phyloP scores from a whole-genome alignment of 306 rosid species.

The Urtica urens region DNA sequence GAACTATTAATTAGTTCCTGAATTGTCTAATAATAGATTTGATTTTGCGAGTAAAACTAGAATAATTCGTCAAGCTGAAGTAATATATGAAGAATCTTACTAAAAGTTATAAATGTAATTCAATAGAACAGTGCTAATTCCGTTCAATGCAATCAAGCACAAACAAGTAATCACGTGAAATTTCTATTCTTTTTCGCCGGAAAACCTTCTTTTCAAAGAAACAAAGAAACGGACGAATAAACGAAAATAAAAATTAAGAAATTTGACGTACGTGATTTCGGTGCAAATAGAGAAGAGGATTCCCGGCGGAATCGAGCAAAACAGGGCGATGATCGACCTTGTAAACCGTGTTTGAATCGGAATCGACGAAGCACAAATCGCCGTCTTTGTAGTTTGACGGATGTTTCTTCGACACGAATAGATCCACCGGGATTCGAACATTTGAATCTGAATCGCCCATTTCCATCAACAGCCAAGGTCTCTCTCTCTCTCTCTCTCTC shows the following conservation, averaged over 20 bases:
- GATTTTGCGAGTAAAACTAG: too few species aligned
- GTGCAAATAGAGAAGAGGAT: constrained; percentile 41
- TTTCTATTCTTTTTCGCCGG: neutral
- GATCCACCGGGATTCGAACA: constrained; percentile 55
- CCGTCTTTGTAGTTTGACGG: constrained; percentile 35
- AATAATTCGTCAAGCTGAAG: too few species aligned
- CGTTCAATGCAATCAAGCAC: too few species aligned
- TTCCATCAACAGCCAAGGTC: constrained; percentile 3
- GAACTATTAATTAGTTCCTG: too few species aligned
- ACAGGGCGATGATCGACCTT: constrained; percentile 35
- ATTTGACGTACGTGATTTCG: constrained; percentile 29
- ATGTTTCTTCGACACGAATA: constrained; percentile 62
- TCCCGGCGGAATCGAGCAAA: constrained; percentile 39
- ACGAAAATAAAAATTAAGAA: neutral
- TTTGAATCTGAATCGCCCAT: constrained; percentile 7
- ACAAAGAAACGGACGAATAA: neutral
- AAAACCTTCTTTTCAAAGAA: neutral
- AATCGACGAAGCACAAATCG: constrained; percentile 38
- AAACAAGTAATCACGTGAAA: too few species aligned
- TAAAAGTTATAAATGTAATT: too few species aligned
- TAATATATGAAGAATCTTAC: too few species aligned
- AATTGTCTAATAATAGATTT: too few species aligned
- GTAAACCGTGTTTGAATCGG: constrained; percentile 31
- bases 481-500: neutral
- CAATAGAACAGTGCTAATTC: too few species aligned